These are phyloP conservation scores for Setomelanomma holmii DNA, from an alignment of 2,329 filamentous ascomycete species.

Conservation along the genomic window DNA sequence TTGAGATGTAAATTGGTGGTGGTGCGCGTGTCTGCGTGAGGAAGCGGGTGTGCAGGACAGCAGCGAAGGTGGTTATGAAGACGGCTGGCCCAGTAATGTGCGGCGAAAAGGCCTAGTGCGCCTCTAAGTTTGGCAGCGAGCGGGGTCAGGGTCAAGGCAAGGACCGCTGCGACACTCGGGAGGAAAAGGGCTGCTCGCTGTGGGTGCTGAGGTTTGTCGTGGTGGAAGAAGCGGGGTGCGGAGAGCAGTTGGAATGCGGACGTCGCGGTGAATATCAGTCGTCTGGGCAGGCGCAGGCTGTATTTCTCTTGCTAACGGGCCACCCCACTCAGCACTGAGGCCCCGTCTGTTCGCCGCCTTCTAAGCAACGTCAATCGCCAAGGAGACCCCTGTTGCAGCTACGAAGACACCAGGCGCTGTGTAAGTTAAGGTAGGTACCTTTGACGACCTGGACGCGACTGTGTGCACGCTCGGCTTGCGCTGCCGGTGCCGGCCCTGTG, in stretches of 20 bases:
- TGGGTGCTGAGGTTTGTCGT: conserved; percentile 5
- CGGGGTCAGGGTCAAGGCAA: conserved; percentile 1
- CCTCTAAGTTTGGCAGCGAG: conserved; percentile 9
- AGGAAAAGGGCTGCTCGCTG: conserved; percentile 7
- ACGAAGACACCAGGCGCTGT: conserved; percentile 29
- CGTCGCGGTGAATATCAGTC: conserved; percentile 23
- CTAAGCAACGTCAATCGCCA: conserved; percentile 34
- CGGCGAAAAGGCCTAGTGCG: background rate
- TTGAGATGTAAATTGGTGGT: too few species aligned
- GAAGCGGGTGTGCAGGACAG: background rate
- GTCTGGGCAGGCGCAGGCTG: conserved; percentile 23
- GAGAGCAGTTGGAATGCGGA: conserved; percentile 25
- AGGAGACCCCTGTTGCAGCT: conserved; percentile 28
- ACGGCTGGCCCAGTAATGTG: background rate
- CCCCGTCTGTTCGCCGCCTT: conserved; percentile 25
- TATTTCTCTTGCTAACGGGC: conserved; percentile 38
- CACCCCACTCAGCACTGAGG: conserved; percentile 29
- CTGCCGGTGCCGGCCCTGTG: conserved; percentile 8
- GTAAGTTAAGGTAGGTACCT: conserved; percentile 33
- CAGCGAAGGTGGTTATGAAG: background rate
- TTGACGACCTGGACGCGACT: conserved; percentile 12
- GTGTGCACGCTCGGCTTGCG: conserved; percentile 11
- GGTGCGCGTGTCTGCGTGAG: conserved; percentile 1
- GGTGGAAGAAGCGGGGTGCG: conserved; percentile 15
- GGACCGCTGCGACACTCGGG: conserved; percentile 2